Base-by-base conservation (phyloP, 1,284 basidiomycete genomes). In the Tilletia caries region DNA sequence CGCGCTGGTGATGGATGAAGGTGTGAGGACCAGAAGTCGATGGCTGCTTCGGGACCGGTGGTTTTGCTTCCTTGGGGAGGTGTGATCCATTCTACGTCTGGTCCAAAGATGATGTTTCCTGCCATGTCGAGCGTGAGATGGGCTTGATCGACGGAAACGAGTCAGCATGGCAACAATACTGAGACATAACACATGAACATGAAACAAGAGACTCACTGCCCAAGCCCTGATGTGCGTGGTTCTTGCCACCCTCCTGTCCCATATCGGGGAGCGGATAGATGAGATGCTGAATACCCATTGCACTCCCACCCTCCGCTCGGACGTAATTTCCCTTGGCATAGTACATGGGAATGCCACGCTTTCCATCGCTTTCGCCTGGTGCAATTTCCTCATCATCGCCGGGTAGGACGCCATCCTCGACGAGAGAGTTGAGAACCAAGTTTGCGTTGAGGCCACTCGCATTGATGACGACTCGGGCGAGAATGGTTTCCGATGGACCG, bases 81-180 rank as follows among this genome's bases (percentile, higher is more conserved):
- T 1, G 70, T 87, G 87, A 78, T 97, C 89, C 92, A 93, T 81
- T 97, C 91, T 8, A 95, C 87, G 79, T 98, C 94, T 2, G 95
- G 96, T 0, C 95, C 95, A 82, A 99, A 98, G 29, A 89, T 89
- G 66, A 98, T 87, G 75, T 92, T 91, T 0, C 92, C 92, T 67
- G 91, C 88, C 70, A 99, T 83, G 83, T 95, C 92, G 52, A 98
- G 85, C 29, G 76, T 82, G 25, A 80, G 70, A 62, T 78, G 77
- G 1, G 74, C 62, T 65, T 25, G 33, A 43, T 18, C 15, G n/a
- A 52, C 13, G 8, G 15, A 25, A n/a, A 43, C 15, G 6, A 67
- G 23, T 41, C 37, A 41, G 37, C 15, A 2, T 41, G 8, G 8
- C 37, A 10, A 15, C 15, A 41, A 15, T 15, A 41, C 15, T 6